Conservation (phyloP, 2,329 filamentous ascomycete genomes). For the Nothophaeocryptopus gaeumannii region DNA sequence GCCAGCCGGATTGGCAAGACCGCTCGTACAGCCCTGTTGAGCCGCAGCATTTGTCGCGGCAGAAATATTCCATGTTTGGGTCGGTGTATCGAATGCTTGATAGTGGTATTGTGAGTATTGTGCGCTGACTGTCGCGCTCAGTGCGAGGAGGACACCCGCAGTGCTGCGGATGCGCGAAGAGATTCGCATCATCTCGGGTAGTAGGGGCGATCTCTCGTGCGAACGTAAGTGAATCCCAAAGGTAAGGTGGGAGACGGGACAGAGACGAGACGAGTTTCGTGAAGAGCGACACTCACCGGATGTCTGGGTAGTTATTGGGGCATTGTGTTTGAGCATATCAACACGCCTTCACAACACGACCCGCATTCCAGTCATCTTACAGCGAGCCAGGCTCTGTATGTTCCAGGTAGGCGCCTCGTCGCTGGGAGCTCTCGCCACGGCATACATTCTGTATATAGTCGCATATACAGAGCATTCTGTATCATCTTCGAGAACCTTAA, state of each 20-base stretch:
- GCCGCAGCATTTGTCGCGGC: background rate
- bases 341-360: constrained; percentile 21
- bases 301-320: background rate
- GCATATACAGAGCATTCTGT: no score
- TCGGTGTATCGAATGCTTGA: constrained; percentile 1
- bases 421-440: no score
- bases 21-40: background rate
- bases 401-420: no score
- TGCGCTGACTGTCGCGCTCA: constrained; percentile 3
- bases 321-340: constrained; percentile 9
- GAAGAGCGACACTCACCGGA: no score
- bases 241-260: constrained; percentile 1
- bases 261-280: no score
- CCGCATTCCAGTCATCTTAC: constrained; percentile 30
- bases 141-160: constrained; percentile 10
- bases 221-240: constrained; percentile 2
- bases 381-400: background rate
- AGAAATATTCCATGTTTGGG: constrained; percentile 15
- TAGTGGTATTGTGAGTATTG: constrained; percentile 7
- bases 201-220: constrained; percentile 6
- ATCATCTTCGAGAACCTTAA: no score
- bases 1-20: constrained; percentile 4
- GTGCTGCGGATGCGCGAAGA: constrained; percentile 7
- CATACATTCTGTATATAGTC: no score
- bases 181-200: constrained; percentile 12